Base-by-base conservation (phyloP, 345 rosid species). In the Eucalyptus marginata region DNA sequence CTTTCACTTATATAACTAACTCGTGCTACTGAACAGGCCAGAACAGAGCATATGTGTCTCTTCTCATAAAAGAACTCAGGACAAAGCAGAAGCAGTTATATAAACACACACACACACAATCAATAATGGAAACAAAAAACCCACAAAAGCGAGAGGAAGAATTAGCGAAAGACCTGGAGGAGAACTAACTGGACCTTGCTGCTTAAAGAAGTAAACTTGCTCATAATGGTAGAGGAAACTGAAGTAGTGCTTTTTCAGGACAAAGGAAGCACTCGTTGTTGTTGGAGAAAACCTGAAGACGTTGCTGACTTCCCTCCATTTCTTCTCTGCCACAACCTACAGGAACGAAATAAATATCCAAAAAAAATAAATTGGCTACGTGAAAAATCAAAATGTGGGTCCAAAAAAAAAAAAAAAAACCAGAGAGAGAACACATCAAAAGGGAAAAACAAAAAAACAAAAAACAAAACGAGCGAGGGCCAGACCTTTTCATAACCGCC, bases 291-390 rank as follows among this genome's bases (percentile, higher is more conserved):
- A 97, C 88, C 88, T 93, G 92, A 97, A 97, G 87, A 96, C 97
- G 71, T 93, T 92, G 49, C 99, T 98, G 88, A 96, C 99, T 95
- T 97, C 99, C 93, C 98, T 97, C 99, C 99, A 97, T 93, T 96
- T 97, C 93, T 97, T 97, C 91, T 97, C 99, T 58, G 94, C 92
- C n/a, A 97, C 98, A 85, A 97, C 99, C 99, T 97, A 79, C 87
- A 20, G 52, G 27, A 58, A 58, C 44, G 36, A 15, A n/a, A 46
- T 66, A 49, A 54, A 86, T 31, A 54, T 18, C 13, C 64, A 85
- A 85, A 85, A 17, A 17, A 51, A 49, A n/a, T 4, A 51, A 86
- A 12, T 2, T 27, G 66, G 47, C 58, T 31, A 15, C 16, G 44
- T 20, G 29, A 43, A 86, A 51, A n/a, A 86, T 33, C 43, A 29